Conservation (phyloP, 1,284 basidiomycete species). For the Pyrrhoderma noxium region DNA sequence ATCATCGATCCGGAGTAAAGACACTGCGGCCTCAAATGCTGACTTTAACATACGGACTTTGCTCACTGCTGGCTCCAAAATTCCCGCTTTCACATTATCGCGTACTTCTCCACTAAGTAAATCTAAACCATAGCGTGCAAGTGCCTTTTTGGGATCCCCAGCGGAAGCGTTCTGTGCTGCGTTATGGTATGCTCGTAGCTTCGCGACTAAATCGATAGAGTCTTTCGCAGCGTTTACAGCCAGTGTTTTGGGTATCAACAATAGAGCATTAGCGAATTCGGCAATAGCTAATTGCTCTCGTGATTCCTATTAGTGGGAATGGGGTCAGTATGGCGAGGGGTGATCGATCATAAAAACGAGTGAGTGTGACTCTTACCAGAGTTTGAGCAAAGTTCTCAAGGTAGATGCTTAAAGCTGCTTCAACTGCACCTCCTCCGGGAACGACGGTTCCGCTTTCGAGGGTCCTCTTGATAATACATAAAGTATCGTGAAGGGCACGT, state of each 20-base stretch:
- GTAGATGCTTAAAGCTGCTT: constrained; percentile 95
- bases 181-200: constrained; percentile 95
- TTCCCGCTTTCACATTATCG: constrained; percentile 90
- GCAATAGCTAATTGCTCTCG: constrained; percentile 98
- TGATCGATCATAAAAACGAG: constrained; percentile 16
- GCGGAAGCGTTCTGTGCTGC: constrained; percentile 88
- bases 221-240: constrained; percentile 99
- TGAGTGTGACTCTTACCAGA: constrained; percentile 48
- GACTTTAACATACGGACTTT: constrained; percentile 97
- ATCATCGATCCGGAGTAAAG: constrained; percentile 93
- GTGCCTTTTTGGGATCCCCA: constrained; percentile 91
- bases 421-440: constrained; percentile 96
- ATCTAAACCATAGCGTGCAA: constrained; percentile 94
- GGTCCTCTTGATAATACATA: constrained; percentile 95
- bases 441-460: constrained; percentile 95
- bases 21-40: constrained; percentile 95
- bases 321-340: constrained; percentile 8
- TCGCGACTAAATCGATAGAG: constrained; percentile 95
- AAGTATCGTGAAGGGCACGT: constrained; percentile 88
- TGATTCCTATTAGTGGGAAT: constrained; percentile 72
- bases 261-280: constrained; percentile 90
- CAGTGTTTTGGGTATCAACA: constrained; percentile 95
- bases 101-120: constrained; percentile 90
- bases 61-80: constrained; percentile 94
- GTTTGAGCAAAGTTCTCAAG: constrained; percentile 99